Evolutionary conservation across 2,329 filamentous ascomycete species (phyloP).

Genomic region (Fonsecaea pugnacius): DNA sequence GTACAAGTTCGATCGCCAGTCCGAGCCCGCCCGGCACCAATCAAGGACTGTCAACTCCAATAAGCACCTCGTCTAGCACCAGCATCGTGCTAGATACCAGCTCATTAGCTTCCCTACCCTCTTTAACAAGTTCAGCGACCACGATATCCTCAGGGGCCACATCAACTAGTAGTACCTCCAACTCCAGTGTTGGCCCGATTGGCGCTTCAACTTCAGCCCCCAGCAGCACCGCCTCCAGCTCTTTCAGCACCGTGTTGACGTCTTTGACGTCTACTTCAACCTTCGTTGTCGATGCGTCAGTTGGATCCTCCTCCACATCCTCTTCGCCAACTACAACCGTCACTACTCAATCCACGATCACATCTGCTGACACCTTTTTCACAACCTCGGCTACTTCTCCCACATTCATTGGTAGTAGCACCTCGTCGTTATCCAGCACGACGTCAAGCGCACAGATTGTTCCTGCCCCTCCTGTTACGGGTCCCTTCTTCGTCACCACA

Average conservation of each 20-base stretch:
- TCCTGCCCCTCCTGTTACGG: slow-evolving; percentile 2
- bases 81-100: not conserved
- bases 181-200: not conserved
- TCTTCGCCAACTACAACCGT: not conserved
- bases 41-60: not conserved
- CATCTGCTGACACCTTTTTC: not conserved
- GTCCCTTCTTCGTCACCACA: slow-evolving; percentile 15
- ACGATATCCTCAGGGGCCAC: not conserved
- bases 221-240: not conserved
- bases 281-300: not conserved
- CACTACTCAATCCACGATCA: slow-evolving; percentile 1
- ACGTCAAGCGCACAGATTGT: not conserved
- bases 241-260: not conserved
- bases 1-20: not conserved
- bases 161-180: not conserved
- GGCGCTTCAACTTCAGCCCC: not conserved
- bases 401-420: not conserved
- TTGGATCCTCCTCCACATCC: not conserved
- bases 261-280: not conserved
- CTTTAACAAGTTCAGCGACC: not conserved
- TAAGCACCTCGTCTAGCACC: slow-evolving; percentile 1
- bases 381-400: not conserved
- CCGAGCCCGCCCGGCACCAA: not conserved
- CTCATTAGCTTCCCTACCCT: not conserved
- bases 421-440: slow-evolving; percentile 1